Percentiles rank a stretch among this genome's conserved stretches.
These are phyloP conservation scores for Tulasnella calospora DNA, from an alignment of 768 basidiomycete species.

Conservation along the genomic window DNA sequence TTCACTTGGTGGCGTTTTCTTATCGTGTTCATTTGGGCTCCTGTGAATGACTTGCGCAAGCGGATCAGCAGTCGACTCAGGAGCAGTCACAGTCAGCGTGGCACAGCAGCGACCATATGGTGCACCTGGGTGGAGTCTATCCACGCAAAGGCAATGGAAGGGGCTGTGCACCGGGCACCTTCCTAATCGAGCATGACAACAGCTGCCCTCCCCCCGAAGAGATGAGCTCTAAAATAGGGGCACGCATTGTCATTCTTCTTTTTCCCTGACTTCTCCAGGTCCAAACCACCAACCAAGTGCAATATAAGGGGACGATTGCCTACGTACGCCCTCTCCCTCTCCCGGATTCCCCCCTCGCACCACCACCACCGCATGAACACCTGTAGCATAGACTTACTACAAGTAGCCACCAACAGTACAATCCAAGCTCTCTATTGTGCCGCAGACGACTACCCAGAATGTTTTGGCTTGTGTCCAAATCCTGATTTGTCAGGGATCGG, in stretches of 20 bases:
- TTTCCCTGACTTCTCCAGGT: neutral
- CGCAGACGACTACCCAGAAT: neutral
- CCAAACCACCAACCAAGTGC: neutral
- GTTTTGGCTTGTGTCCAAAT: slow-evolving; percentile 22
- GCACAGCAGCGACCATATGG: neutral
- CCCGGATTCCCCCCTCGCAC: neutral
- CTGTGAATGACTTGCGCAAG: too few species aligned
- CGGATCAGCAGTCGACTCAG: too few species aligned
- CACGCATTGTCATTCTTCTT: neutral
- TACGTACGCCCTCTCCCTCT: neutral
- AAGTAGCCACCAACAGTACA: neutral
- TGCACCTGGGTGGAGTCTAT: neutral
- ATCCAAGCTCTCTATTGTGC: slow-evolving; percentile 21
- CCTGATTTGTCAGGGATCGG: slow-evolving; percentile 23
- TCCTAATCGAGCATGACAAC: neutral
- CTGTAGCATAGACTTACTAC: neutral
- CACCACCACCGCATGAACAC: neutral
- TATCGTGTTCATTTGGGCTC: too few species aligned
- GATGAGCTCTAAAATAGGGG: neutral
- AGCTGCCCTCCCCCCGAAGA: neutral
- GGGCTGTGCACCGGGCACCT: neutral
- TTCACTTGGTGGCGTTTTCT: neutral
- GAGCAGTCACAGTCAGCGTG: neutral
- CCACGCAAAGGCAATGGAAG: neutral
- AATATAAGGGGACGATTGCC: neutral